Base-by-base conservation (phyloP, 1,284 basidiomycete genomes). In the Coniferiporia weirii region DNA sequence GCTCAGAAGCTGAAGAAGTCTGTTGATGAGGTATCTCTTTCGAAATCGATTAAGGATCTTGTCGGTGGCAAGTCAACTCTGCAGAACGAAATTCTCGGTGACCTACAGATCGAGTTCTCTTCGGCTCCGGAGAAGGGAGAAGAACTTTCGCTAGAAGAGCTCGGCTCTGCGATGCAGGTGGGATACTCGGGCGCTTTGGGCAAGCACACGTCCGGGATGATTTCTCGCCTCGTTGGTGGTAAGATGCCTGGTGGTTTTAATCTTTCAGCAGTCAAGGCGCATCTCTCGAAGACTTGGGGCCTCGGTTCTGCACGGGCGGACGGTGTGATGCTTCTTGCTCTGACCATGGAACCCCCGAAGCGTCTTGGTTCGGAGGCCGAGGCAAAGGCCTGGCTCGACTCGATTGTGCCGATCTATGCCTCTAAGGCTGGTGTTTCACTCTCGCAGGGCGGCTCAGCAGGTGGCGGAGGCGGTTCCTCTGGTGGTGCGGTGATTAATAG, bases 221-320 rank as follows among this genome's bases (percentile, higher is more conserved):
- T 98, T 57, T 95, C 95, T 56, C 91, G 97, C 62, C 82, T 98
- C 70, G 81, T 98, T 58, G 93, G 94, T 60, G 87, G 88, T 61
- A 99, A 99, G 78, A 95, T 99, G 90, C 97, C 97, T 44, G 97
- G 97, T 75, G 96, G 96, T 34, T 99, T 99, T 84, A 98, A 98
- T 71, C 79, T 91, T 27, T 93, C 95, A 3, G 83, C 92, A n/a
- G 93, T 95, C 73, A 96, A 97, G 75, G 75, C 83, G 4, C 83
- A 98, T 71, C 81, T 98, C 48, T 83, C 85, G 51, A 98, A 97
- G 79, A 82, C 83, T 38, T 98, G 95, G 95, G 96, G 96, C 62
- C 78, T 99, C 17, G 97, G 96, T 27, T 77, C 95, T 8, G 81
- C 83, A 44, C 92, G 96, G 60, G 85, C 91, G 13, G 96, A 99